Evolutionary conservation across 768 basidiomycete species (phyloP), one percentile per base, ranked within the genome.

Genomic region (Macrolepiota albuminosa): DNA sequence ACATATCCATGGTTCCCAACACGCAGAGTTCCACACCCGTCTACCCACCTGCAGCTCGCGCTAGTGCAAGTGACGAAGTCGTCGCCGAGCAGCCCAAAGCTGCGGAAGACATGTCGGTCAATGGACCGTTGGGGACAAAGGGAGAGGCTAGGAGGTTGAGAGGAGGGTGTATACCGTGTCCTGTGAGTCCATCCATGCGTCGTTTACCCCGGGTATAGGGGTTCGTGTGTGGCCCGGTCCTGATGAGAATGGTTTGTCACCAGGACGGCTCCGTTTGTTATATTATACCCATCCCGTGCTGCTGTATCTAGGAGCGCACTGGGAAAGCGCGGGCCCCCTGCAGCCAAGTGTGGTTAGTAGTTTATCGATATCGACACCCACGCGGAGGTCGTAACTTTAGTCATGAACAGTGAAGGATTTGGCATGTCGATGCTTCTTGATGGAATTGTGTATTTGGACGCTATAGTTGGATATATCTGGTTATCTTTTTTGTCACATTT

Each of bases 231-330:
- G n/a, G 40, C n/a, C n/a, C 9, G n/a, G 42, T 43, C 10, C 7
- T 36, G n/a, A 49, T 9, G 18, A 18, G n/a, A 39, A 10, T 37
- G 29, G 0, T 18, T 51, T 45, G 14, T 26, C 14, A 33, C 4
- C 46, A 64, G 63, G 57, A 59, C 39, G 63, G 63, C 1, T 59
- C 60, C 7, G 16, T 59, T 13, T 64, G 63, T 18, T 64, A 58
- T 34, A 64, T 64, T 43, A 64, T 64, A 21, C 63, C 63, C 0
- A 56, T 64, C 29, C 63, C 63, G 4, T 64, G 63, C 51, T 64
- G 60, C 42, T 64, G 60, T 43, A 54, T 39, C 3, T 60, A 42
- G 13, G 6, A 26, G 26, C 5, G 7, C 14, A 9, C 26, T 18
- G 29, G 4, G 26, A 9, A 3, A 24, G 1, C 24, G 24, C 45